Conservation (phyloP, 768 basidiomycete species). For the Termitomyces sp. region DNA sequence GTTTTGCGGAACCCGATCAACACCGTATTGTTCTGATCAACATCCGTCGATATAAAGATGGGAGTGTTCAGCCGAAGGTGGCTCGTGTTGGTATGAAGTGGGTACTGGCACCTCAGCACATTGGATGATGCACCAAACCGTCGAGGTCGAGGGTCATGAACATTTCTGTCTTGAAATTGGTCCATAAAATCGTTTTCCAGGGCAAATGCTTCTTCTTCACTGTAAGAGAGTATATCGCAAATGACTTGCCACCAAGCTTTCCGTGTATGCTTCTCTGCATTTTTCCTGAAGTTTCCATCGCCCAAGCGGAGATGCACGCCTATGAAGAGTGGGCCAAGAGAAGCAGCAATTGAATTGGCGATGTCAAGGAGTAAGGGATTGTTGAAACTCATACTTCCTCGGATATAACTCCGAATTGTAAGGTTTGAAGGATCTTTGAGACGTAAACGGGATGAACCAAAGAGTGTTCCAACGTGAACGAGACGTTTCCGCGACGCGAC, state of each 20-base stretch:
- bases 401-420: slow-evolving; percentile 39
- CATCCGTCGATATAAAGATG: slow-evolving; percentile 65
- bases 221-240: slow-evolving; percentile 37
- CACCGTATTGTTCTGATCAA: slow-evolving; percentile 28
- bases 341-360: slow-evolving; percentile 36
- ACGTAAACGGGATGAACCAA: slow-evolving; percentile 67
- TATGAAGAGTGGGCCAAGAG: slow-evolving; percentile 45
- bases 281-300: slow-evolving; percentile 54
- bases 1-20: slow-evolving; percentile 41
- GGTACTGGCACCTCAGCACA: slow-evolving; percentile 30
- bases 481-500: slow-evolving; percentile 39
- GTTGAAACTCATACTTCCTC: slow-evolving; percentile 51
- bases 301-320: slow-evolving; percentile 66
- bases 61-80: slow-evolving; percentile 44
- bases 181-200: slow-evolving; percentile 19
- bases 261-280: slow-evolving; percentile 36
- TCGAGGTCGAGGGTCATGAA: not conserved
- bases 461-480: slow-evolving; percentile 68
- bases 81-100: slow-evolving; percentile 25
- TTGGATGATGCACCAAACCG: not conserved
- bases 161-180: not conserved
- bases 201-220: slow-evolving; percentile 25
- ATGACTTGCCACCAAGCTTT: slow-evolving; percentile 56
- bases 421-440: slow-evolving; percentile 36
- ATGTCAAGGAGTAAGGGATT: slow-evolving; percentile 41